phyloP scores from a whole-genome alignment of 2,329 filamentous ascomycete species.

The Sporothrix humicola region DNA sequence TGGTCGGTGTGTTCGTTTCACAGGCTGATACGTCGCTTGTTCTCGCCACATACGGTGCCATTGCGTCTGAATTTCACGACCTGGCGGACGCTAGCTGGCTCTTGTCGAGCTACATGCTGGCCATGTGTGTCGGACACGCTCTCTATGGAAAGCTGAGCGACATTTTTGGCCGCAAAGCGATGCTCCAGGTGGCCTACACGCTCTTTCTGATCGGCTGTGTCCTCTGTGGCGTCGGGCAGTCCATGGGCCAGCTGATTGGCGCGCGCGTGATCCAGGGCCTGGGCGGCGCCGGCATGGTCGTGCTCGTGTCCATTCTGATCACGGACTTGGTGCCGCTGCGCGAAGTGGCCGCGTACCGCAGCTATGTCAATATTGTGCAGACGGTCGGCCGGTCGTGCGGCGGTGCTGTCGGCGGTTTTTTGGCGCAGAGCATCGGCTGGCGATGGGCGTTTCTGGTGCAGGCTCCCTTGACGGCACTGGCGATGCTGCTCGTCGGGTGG shows the following conservation, averaged over 20 bases:
- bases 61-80: slow-evolving; percentile 65
- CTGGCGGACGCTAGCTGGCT: slow-evolving; percentile 64
- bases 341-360: slow-evolving; percentile 60
- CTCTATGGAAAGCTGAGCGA: slow-evolving; percentile 63
- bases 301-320: slow-evolving; percentile 58
- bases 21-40: slow-evolving; percentile 69
- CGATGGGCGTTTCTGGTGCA: slow-evolving; percentile 63
- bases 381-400: slow-evolving; percentile 59
- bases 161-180: slow-evolving; percentile 60
- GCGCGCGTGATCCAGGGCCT: slow-evolving; percentile 59
- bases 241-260: slow-evolving; percentile 56
- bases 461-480: slow-evolving; percentile 58
- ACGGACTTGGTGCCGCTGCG: slow-evolving; percentile 59
- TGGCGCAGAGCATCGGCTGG: slow-evolving; percentile 70
- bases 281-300: slow-evolving; percentile 57
- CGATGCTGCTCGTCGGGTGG: slow-evolving; percentile 49
- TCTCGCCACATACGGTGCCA: slow-evolving; percentile 67
- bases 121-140: slow-evolving; percentile 57
- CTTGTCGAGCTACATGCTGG: slow-evolving; percentile 58
- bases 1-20: slow-evolving; percentile 64
- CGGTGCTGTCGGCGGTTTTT: slow-evolving; percentile 62
- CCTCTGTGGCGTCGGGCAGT: slow-evolving; percentile 50
- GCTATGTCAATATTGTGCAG: slow-evolving; percentile 58
- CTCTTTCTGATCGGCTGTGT: slow-evolving; percentile 55
- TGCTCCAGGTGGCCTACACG: slow-evolving; percentile 56